Evolutionary conservation across 1,139 yeast species (phyloP).

Genomic region (Debaryomyces coudertii): DNA sequence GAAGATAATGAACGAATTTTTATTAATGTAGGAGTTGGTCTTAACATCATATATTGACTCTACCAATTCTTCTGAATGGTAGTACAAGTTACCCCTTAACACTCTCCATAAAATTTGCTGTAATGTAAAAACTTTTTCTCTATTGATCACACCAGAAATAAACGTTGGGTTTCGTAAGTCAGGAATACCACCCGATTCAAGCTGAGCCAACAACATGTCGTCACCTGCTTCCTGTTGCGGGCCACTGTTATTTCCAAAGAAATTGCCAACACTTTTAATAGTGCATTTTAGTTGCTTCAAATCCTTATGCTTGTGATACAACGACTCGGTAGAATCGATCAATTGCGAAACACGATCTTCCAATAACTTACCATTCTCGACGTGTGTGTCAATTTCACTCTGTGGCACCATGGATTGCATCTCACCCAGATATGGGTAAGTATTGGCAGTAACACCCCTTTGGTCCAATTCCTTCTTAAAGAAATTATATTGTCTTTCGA

Average conservation of each 20-base stretch:
- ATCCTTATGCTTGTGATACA: constrained; percentile 39
- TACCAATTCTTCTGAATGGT: constrained; percentile 68
- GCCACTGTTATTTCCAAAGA: constrained; percentile 46
- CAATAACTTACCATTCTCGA: constrained; percentile 61
- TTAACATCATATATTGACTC: constrained; percentile 48
- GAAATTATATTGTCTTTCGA: constrained; percentile 63
- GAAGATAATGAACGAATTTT: constrained; percentile 49
- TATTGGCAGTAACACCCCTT: constrained; percentile 47
- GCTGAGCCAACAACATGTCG: constrained; percentile 29
- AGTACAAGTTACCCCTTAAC: constrained; percentile 84
- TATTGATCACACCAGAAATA: constrained; percentile 81
- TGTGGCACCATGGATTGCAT: constrained; percentile 46
- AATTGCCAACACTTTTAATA: constrained; percentile 65
- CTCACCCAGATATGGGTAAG: constrained; percentile 50
- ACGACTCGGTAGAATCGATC: constrained; percentile 38
- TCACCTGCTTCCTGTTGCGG: constrained; percentile 20
- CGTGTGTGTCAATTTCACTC: constrained; percentile 75
- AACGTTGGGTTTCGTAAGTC: constrained; percentile 40
- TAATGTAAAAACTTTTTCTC: constrained; percentile 68
- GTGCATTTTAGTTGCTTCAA: constrained; percentile 42
- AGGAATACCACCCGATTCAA: constrained; percentile 30
- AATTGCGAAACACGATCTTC: constrained; percentile 48
- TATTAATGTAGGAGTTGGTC: constrained; percentile 33
- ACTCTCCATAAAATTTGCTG: constrained; percentile 94
- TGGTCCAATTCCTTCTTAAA: constrained; percentile 53